Base-by-base conservation (phyloP, 2,329 filamentous ascomycete species). In the Alternaria angustiovoidea region DNA sequence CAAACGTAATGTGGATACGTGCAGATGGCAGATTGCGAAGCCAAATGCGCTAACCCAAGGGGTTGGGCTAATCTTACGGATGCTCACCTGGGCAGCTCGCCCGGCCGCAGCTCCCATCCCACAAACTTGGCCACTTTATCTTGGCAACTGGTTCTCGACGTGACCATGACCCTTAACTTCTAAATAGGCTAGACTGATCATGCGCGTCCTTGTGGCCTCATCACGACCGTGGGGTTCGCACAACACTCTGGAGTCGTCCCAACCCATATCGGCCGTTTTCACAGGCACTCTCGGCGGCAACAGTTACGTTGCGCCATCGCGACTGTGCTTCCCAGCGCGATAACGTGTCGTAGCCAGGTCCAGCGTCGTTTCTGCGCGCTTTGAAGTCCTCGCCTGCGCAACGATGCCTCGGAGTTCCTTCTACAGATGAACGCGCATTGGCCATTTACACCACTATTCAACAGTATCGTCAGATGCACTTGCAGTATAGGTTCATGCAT, bases 361-460 rank as follows among this genome's bases (percentile, higher is more conserved):
- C 51, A 30, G 32, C 32, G 32, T 54, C 30, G 44, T 41, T 57
- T 38, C 47, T 41, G 41, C 41, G 57, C 57, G 53, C 30, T 42
- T 38, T 57, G 44, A 26, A 59, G 44, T 47, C 26, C 20, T 48
- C 44, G n/a, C 32, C 53, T 22, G 44, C 51, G 24, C 46, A 28
- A 57, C 11, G 53, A 60, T 60, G 57, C 57, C 22, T 26, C 41
- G 41, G 32, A 51, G 53, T 41, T 30, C 46, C 55, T 51, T 60
- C 57, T 39, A 47, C 53, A 26, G 20, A 51, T 57, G 39, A 51
- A 41, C 56, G 57, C 46, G 46, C 47, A 52, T 51, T 34, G 36
- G 46, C 54, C 36, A n/a, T 36, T 34, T 18, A 42, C 20, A 42
- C 53, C 22, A 42, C 34, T 20, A n/a, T 34, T 49, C 41, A 48